Conservation (phyloP, 2,329 filamentous ascomycete genomes). For the Cladosporium velox region DNA sequence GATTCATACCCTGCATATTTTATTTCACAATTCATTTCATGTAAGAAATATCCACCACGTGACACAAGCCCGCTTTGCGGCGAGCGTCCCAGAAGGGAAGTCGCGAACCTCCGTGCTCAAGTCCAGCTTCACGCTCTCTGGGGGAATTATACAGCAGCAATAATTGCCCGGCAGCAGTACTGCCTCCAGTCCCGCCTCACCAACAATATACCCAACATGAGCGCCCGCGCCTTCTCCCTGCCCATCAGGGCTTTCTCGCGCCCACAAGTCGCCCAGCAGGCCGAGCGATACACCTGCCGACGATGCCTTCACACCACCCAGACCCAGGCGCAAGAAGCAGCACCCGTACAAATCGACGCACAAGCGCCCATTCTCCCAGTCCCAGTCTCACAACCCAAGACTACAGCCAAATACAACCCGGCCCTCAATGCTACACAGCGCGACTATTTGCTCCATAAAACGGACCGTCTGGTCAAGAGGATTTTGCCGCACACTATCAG, state of each 20-base stretch:
- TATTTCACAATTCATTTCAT: neutral
- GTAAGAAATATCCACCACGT: neutral
- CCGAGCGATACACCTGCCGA: constrained; percentile 35
- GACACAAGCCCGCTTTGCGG: constrained; percentile 8
- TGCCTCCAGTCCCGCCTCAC: neutral
- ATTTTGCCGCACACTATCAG: constrained; percentile 28
- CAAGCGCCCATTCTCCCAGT: constrained; percentile 18
- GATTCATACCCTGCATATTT: neutral
- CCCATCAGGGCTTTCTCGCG: constrained; percentile 31
- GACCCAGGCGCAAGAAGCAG: constrained; percentile 21
- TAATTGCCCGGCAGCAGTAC: constrained; percentile 1
- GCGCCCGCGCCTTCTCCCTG: constrained; percentile 28
- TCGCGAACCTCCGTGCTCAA: constrained; percentile 10
- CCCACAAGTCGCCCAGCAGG: constrained; percentile 18
- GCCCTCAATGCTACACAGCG: constrained; percentile 25
- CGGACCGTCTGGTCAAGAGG: constrained; percentile 31
- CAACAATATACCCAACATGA: constrained; percentile 27
- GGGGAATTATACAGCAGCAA: constrained; percentile 14
- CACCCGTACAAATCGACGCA: constrained; percentile 17
- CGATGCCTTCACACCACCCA: constrained; percentile 36
- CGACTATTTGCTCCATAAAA: constrained; percentile 24
- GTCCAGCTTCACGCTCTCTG: constrained; percentile 17
- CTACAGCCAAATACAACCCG: constrained; percentile 21
- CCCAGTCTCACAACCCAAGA: neutral
- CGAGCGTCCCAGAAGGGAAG: constrained; percentile 7